Base-by-base conservation (phyloP, 2,329 filamentous ascomycete genomes). In the Zymoseptoria passerinii region DNA sequence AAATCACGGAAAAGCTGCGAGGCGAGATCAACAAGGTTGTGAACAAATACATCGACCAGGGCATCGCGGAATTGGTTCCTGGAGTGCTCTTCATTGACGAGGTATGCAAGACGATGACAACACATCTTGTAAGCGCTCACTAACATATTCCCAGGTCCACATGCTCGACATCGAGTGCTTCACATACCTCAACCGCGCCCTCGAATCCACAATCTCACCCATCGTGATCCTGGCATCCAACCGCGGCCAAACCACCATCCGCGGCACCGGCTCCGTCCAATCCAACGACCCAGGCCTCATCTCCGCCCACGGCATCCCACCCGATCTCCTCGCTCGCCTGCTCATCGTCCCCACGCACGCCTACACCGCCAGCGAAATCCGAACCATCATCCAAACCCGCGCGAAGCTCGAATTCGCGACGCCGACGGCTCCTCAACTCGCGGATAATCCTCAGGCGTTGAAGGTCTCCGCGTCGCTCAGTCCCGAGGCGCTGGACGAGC, bases 131-230 rank as follows among this genome's bases (percentile, higher is more conserved):
- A 49, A 48, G 18, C 19, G n/a, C 27, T 9, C 16, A 27, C 52
- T 54, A 50, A 54, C 57, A n/a, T n/a, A 29, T 28, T 18, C 18
- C 18, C 68, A 95, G 91, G 92, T 95, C 61, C 92, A 99, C 79
- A 99, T 99, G 94, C 90, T 99, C 68, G 94, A 99, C 74, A 88
- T 99, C 67, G 94, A 99, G 79, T 95, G 92, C 80, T 99, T 97
- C 78, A 97, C 94, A 66, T 99, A 96, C 77, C 86, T 99, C 71
- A 97, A 97, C 81, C 89, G 92, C 71, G 94, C 94, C n/a, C 83
- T 99, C 66, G 94, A 99, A 80, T 92, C 90, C 57, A 84, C 86
- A 65, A 95, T 99, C 70, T 92, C 92, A 1, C 94, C 94, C 58
- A 96, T 99, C 70, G 94, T 99, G 61, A 94, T 99, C 66, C 86